phyloP scores from a whole-genome alignment of 2,329 filamentous ascomycete genomes.

The Pseudogymnoascus sp. region DNA sequence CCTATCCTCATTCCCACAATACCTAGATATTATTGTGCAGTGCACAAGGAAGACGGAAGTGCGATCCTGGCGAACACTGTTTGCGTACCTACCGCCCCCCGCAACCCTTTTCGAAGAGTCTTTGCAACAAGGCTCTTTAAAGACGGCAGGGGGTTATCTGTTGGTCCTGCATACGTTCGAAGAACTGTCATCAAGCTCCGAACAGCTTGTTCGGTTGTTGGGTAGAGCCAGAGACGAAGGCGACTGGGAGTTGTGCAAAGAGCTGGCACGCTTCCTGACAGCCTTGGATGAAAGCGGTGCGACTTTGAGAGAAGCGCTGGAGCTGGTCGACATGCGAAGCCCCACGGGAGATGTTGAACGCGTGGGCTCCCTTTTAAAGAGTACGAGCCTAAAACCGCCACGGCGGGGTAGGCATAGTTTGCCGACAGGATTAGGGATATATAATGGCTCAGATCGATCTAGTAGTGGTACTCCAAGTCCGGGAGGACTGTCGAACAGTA shows the following conservation, averaged over 20 bases:
- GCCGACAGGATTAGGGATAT: background rate
- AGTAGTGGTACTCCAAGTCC: background rate
- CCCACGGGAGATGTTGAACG: conserved; percentile 26
- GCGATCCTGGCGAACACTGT: conserved; percentile 88
- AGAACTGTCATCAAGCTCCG: conserved; percentile 58
- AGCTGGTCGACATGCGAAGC: conserved; percentile 45
- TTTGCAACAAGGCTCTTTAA: conserved; percentile 72
- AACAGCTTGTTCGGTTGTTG: conserved; percentile 74
- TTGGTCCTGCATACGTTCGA: conserved; percentile 81
- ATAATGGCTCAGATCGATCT: background rate
- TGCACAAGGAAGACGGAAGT: conserved; percentile 97
- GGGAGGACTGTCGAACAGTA: background rate
- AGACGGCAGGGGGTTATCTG: conserved; percentile 94
- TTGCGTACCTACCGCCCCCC: conserved; percentile 81
- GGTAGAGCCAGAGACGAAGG: conserved; percentile 71
- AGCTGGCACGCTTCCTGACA: conserved; percentile 88
- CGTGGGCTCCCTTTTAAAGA: conserved; percentile 33
- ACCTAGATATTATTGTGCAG: conserved; percentile 91
- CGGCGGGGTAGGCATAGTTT: background rate
- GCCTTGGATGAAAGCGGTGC: conserved; percentile 82
- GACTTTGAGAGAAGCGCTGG: conserved; percentile 65
- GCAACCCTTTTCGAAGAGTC: conserved; percentile 92
- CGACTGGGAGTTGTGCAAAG: conserved; percentile 94
- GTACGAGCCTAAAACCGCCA: conserved; percentile 26
- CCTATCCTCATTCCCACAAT: conserved; percentile 68